A percentile compares a stretch with the other conserved stretches of the same genome.
Evolutionary conservation across 805 yeast species (phyloP).

Genomic region (Aciculoconidium aculeatum): DNA sequence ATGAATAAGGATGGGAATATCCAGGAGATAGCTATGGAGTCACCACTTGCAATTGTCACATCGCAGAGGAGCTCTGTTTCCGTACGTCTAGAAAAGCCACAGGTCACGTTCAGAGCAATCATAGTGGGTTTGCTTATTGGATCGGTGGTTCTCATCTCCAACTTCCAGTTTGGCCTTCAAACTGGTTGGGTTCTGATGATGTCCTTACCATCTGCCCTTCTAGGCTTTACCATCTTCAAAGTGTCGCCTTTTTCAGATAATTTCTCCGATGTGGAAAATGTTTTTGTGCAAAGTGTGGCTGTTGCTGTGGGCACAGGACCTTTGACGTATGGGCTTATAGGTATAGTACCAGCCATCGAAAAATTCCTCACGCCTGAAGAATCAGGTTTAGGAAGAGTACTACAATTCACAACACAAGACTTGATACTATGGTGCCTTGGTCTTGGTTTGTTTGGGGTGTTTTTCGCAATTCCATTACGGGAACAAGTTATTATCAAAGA

Average conservation of each 20-base stretch:
- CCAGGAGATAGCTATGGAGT: too few species aligned
- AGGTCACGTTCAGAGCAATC: constrained; percentile 69
- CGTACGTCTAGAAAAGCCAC: constrained; percentile 45
- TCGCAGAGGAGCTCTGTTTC: too few species aligned
- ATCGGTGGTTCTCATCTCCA: constrained; percentile 76
- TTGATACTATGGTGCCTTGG: constrained; percentile 80
- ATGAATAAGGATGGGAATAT: too few species aligned
- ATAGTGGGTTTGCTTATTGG: constrained; percentile 81
- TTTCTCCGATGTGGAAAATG: constrained; percentile 87
- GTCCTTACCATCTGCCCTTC: constrained; percentile 89
- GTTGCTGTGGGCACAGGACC: constrained; percentile 99
- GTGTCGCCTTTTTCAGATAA: constrained; percentile 39
- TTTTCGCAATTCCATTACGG: constrained; percentile 86
- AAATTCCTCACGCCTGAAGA: constrained; percentile 77
- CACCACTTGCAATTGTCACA: too few species aligned
- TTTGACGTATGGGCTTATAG: constrained; percentile 88
- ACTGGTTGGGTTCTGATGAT: constrained; percentile 99
- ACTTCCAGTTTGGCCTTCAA: constrained; percentile 93
- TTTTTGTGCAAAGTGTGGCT: constrained; percentile 83
- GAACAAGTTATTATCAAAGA: constrained; percentile 83
- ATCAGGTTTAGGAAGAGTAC: constrained; percentile 49
- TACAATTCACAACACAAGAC: constrained; percentile 40
- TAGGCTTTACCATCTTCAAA: constrained; percentile 81
- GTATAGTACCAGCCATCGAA: constrained; percentile 93
- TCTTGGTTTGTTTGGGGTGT: constrained; percentile 89